Evolutionary conservation across 306 rosid genomes (phyloP), one percentile per base, ranked within the genome.

Genomic region (Lablab purpureus): DNA sequence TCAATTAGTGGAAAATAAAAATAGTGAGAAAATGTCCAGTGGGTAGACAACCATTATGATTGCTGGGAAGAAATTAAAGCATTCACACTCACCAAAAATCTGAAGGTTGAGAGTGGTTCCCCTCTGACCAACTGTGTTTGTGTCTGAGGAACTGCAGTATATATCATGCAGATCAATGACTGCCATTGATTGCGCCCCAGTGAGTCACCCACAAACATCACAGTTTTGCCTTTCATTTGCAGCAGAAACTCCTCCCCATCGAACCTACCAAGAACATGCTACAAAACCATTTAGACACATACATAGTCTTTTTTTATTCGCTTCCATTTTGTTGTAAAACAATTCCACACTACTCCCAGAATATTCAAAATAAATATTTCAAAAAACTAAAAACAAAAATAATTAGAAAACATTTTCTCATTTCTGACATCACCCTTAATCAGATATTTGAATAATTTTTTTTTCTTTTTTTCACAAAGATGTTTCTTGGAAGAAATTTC

Each of bases 131-230:
- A 80, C 65, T 95, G 93, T 3, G 94, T 90, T 18, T 86, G 91
- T 19, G 92, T 71, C n/a, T 80, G 85, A 32, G 98, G 96, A 28
- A 81, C 91, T 27, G 91, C 80, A 72, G 91, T 77, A 23, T 76
- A 78, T 65, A 90, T 83, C 93, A 95, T 70, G 64, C 99, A 95
- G 27, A 95, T 89, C 88, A 95, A 59, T 25, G 98, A 93, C 83
- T 95, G 87, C 99, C 99, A 93, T 78, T 95, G 99, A 40, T 95
- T 95, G 72, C 90, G 82, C 7, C 98, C 99, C 43, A 95, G 87
- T 3, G 98, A 95, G 47, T 95, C 98, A 4, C 98, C 99, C 27
- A 95, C 97, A 84, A 95, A 95, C 97, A 93, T 88, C 74, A 93
- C 85, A 3, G 92, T 95, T 72, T 91, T 93, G 32, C 97, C 96